A percentile compares a stretch with the other conserved stretches of the same genome.
These are phyloP conservation scores for Saksenaea oblongispora DNA, from an alignment of 371 early-diverging fungal genomes.

Conservation along the genomic window DNA sequence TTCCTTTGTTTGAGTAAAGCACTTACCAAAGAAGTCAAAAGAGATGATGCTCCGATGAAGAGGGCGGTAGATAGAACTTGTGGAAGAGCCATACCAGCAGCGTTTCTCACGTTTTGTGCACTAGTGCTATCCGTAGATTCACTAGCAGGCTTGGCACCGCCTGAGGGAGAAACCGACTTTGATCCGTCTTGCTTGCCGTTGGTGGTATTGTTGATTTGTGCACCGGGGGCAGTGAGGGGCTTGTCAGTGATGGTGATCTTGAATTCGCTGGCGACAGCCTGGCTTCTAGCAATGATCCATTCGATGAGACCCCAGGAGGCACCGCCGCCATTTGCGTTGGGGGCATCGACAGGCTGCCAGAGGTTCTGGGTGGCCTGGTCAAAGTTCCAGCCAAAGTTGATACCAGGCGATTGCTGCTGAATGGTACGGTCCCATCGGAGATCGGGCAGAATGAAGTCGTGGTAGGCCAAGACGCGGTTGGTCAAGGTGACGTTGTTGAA, in stretches of 20 bases:
- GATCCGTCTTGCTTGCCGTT: not conserved
- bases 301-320: slow-evolving; percentile 48
- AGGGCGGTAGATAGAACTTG: slow-evolving; percentile 6
- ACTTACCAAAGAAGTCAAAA: slow-evolving; percentile 1
- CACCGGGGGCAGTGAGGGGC: slow-evolving; percentile 44
- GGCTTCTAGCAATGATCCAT: slow-evolving; percentile 43
- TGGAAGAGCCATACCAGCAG: slow-evolving; percentile 4
- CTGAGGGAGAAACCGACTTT: not conserved
- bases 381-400: slow-evolving; percentile 52
- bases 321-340: slow-evolving; percentile 34
- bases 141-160: slow-evolving; percentile 1
- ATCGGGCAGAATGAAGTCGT: slow-evolving; percentile 52
- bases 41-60: not conserved
- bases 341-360: slow-evolving; percentile 33
- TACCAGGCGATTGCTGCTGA: slow-evolving; percentile 57
- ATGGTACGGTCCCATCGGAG: slow-evolving; percentile 58
- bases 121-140: not conserved
- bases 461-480: slow-evolving; percentile 45
- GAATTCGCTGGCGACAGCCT: slow-evolving; percentile 49
- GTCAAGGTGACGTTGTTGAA: slow-evolving; percentile 54
- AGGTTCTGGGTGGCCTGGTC: slow-evolving; percentile 45
- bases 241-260: slow-evolving; percentile 34
- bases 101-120: not conserved
- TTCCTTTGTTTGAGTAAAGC: not conserved
- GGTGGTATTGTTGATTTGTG: not conserved